phyloP scores from a whole-genome alignment of 2,329 filamentous ascomycete genomes.

The Talaromyces funiculosus region DNA sequence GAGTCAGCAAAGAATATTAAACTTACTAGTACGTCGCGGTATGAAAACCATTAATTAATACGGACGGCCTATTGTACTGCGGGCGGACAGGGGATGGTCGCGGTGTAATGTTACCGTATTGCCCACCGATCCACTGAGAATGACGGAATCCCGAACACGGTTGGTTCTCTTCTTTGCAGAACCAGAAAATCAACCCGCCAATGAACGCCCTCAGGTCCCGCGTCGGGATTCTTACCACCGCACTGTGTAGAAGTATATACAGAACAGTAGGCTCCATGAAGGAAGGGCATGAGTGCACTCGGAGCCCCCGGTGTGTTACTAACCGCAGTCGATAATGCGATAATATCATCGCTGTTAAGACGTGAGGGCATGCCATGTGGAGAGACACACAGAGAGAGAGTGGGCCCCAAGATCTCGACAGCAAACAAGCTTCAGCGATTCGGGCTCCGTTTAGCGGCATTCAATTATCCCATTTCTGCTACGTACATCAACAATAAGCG shows the following conservation, averaged over 20 bases:
- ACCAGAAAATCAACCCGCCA: neutral
- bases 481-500: neutral
- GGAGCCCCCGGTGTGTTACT: too few species aligned
- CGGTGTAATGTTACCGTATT: neutral
- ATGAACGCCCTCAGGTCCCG: too few species aligned
- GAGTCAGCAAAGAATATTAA: neutral
- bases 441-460: neutral
- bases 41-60: too few species aligned
- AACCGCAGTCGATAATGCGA: too few species aligned
- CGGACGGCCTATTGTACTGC: neutral
- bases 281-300: neutral
- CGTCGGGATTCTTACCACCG: too few species aligned
- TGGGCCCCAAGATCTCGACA: neutral
- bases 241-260: too few species aligned
- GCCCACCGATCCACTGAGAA: neutral
- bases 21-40: too few species aligned
- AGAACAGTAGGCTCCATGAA: neutral
- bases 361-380: neutral
- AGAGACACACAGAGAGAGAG: neutral
- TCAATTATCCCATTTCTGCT: neutral
- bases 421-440: slow-evolving; percentile 4
- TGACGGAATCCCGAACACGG: neutral
- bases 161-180: neutral
- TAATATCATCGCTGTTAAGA: neutral
- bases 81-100: neutral